A percentile compares a stretch with the other conserved stretches of the same genome.
Evolutionary conservation across 352 stramenopile genomes (phyloP).

Genomic region (Phytopythium kandeliae): DNA sequence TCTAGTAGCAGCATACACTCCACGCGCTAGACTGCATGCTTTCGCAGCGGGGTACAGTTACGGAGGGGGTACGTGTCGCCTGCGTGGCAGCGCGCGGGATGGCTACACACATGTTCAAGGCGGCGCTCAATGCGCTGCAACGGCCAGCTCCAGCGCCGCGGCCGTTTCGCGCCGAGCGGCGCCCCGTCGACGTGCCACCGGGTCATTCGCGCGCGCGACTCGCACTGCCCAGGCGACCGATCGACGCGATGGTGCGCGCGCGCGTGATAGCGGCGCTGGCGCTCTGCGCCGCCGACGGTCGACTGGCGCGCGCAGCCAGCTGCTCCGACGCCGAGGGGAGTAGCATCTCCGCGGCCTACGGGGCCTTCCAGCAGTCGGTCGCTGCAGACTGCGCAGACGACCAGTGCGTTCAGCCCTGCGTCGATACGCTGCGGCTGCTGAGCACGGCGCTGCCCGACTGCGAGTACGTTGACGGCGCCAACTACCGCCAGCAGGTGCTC

Average conservation of each 20-base stretch:
- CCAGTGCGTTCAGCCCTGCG: not conserved
- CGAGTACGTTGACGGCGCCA: conserved; percentile 4
- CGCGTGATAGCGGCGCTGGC: not conserved
- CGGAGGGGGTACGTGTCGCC: too few species aligned
- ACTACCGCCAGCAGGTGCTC: conserved; percentile 3
- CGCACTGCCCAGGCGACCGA: not conserved
- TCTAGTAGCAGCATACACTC: too few species aligned
- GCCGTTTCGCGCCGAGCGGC: too few species aligned
- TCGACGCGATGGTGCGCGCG: not conserved
- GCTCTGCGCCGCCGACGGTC: not conserved
- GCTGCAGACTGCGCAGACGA: not conserved
- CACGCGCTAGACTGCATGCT: too few species aligned
- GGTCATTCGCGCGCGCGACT: too few species aligned
- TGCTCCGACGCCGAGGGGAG: not conserved
- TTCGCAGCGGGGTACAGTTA: too few species aligned
- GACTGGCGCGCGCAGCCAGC: not conserved
- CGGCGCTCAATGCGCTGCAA: too few species aligned
- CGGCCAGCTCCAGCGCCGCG: too few species aligned
- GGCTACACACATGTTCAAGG: too few species aligned
- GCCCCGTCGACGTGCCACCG: too few species aligned
- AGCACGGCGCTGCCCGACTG: conserved; percentile 6
- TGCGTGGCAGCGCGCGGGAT: too few species aligned
- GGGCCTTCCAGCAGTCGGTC: conserved; percentile 3
- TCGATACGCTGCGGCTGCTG: conserved; percentile 1
- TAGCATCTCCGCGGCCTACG: not conserved